Percentiles rank a stretch among this genome's conserved stretches.
Evolutionary conservation across 2,329 filamentous ascomycete species (phyloP).

Genomic region (Cladorrhinum sp.): DNA sequence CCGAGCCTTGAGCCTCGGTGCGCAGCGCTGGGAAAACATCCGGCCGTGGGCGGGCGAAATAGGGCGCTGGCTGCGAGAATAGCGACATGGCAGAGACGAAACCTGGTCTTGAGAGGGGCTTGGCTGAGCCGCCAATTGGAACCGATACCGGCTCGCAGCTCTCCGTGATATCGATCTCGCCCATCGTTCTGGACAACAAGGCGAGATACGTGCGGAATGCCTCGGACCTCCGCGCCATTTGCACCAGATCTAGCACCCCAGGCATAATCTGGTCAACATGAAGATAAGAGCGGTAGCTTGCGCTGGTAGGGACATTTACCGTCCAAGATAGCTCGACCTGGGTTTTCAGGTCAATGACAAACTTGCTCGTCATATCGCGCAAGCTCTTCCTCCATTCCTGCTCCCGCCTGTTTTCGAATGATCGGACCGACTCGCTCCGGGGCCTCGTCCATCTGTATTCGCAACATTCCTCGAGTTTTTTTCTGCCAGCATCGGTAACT

Average conservation of each 20-base stretch:
- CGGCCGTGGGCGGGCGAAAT: slow-evolving; percentile 5
- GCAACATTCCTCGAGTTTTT: neutral
- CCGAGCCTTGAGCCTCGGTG: neutral
- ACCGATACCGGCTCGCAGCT: neutral
- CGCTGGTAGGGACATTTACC: neutral
- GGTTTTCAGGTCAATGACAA: neutral
- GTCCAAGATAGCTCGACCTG: slow-evolving; percentile 13
- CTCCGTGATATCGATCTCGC: neutral
- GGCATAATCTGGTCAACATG: slow-evolving; percentile 7
- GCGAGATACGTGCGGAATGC: slow-evolving; percentile 7
- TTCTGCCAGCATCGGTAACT: neutral
- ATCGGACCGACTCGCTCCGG: neutral
- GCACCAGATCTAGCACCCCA: neutral
- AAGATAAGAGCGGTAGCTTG: slow-evolving; percentile 6
- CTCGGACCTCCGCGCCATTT: slow-evolving; percentile 8
- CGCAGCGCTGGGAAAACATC: slow-evolving; percentile 4
- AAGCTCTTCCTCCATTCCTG: neutral
- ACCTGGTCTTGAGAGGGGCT: neutral
- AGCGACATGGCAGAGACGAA: slow-evolving; percentile 3
- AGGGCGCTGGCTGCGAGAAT: slow-evolving; percentile 11
- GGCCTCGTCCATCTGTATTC: neutral
- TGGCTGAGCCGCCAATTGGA: neutral
- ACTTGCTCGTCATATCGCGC: neutral
- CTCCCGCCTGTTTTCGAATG: neutral
- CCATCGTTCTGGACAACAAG: neutral